Base-by-base conservation (phyloP, 352 stramenopile species). In the Peronosclerospora sorghi region DNA sequence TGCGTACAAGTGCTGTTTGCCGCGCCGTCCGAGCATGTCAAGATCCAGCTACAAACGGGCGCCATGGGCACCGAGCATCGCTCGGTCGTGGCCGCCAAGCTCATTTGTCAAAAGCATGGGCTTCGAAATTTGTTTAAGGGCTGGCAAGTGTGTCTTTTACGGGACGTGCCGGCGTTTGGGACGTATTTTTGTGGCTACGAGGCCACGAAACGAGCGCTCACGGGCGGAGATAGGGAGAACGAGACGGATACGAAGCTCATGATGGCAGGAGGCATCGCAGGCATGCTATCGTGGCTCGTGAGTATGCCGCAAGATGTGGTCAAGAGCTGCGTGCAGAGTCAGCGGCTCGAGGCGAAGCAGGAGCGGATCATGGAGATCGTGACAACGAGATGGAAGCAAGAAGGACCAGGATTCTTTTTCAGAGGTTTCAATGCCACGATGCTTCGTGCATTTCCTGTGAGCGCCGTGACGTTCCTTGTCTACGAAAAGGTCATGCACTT, bases 281-380 rank as follows among this genome's bases (percentile, higher is more conserved):
- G 78, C 10, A 85, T 82, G 32, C 48, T 84, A 32, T 89, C 78
- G 18, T 93, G 81, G 78, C 59, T 79, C 18, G 53, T 86, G 35
- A 83, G 69, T 24, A 76, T 89, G 51, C 85, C 84, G 2, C 62
- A 93, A 43, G 85, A 96, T 52, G 85, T 96, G 18, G 68, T 95
- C 54, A 95, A 96, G 66, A 94, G 80, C 19, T 79, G 82, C 29
- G 80, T 92, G 23, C 85, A 96, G 65, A 82, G 74, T 41, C 77
- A 87, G 41, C 48, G 56, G 12, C 61, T 82, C 5, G 54, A 60
- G 10, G 56, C 51, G 5, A 46, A 51, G 19, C 65, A 73, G 45
- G 54, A 66, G 51, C 63, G 56, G 7, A 74, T 74, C 19, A 56
- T 41, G 34, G 43, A 75, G 43, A 60, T 87, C 30, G 61, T 59